Evolutionary conservation across 257 asterid genomes (phyloP).

Genomic region (Solanum pennellii): DNA sequence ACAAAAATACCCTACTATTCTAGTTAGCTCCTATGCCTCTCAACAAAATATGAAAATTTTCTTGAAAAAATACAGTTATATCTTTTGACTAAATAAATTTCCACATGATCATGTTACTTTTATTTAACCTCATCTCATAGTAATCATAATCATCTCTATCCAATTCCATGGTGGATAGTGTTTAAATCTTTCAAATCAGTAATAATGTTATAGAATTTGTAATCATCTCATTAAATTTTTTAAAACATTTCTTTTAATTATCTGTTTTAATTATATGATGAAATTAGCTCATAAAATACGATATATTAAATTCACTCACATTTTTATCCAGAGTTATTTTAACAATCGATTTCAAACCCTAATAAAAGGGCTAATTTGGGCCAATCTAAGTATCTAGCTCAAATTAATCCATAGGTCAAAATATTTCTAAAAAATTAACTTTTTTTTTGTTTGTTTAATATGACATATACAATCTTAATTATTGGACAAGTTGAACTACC

Average conservation of each 20-base stretch:
- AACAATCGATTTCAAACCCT: background rate
- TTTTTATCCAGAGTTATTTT: background rate
- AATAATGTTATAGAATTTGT: background rate
- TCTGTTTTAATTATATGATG: background rate
- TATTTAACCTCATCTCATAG: background rate
- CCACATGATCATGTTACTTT: background rate
- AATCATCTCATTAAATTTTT: background rate
- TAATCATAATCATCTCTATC: background rate
- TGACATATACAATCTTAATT: no score
- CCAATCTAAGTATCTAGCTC: background rate
- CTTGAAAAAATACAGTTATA: background rate
- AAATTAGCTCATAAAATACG: background rate
- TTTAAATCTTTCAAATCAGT: background rate
- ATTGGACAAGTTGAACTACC: no score
- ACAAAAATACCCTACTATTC: background rate
- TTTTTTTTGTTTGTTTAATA: no score
- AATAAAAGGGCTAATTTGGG: background rate
- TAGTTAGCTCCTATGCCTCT: background rate
- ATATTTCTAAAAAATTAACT: background rate
- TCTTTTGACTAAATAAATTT: background rate
- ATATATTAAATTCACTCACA: background rate
- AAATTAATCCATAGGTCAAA: background rate
- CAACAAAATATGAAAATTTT: background rate
- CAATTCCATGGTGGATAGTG: background rate
- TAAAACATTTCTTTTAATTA: background rate